These are phyloP conservation scores for Guyanaporus albipodus DNA, from an alignment of 768 basidiomycete species.

Conservation along the genomic window DNA sequence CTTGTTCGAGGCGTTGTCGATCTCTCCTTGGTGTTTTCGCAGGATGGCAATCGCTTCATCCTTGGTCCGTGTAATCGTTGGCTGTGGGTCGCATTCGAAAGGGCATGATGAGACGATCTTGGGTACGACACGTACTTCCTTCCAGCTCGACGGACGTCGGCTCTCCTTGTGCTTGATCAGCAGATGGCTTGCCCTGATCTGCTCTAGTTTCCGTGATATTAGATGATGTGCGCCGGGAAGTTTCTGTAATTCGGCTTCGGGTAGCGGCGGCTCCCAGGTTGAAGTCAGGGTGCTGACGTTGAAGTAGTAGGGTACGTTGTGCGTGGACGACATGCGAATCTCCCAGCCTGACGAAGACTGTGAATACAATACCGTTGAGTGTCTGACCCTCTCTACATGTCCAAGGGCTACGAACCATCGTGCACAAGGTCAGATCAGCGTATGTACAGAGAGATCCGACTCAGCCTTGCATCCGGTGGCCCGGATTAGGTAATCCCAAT, in stretches of 20 bases:
- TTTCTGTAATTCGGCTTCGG: constrained; percentile 52
- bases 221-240: constrained; percentile 70
- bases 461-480: too few relatives aligned
- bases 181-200: constrained; percentile 93
- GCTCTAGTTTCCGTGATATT: constrained; percentile 32
- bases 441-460: neutral
- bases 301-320: constrained; percentile 83
- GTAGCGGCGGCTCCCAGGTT: constrained; percentile 71
- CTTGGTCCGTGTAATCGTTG: constrained; percentile 81
- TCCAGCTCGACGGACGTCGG: constrained; percentile 78
- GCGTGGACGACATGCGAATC: constrained; percentile 80
- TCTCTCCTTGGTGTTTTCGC: constrained; percentile 55
- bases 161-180: constrained; percentile 87
- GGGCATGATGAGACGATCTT: neutral
- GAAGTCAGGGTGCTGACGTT: constrained; percentile 68
- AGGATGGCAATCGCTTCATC: constrained; percentile 88
- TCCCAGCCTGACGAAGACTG: constrained; percentile 56
- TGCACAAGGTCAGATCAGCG: constrained; percentile 7
- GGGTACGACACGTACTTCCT: constrained; percentile 52
- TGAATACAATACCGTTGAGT: constrained; percentile 10
- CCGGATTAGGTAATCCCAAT: constrained; percentile 13
- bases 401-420: constrained; percentile 23
- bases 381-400: neutral
- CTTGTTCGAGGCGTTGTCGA: constrained; percentile 42
- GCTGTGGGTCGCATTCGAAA: constrained; percentile 33